A percentile compares a stretch with the other conserved stretches of the same genome.
Conservation (phyloP, 1,284 basidiomycete genomes). For the Lignosus rhinocerotis region DNA sequence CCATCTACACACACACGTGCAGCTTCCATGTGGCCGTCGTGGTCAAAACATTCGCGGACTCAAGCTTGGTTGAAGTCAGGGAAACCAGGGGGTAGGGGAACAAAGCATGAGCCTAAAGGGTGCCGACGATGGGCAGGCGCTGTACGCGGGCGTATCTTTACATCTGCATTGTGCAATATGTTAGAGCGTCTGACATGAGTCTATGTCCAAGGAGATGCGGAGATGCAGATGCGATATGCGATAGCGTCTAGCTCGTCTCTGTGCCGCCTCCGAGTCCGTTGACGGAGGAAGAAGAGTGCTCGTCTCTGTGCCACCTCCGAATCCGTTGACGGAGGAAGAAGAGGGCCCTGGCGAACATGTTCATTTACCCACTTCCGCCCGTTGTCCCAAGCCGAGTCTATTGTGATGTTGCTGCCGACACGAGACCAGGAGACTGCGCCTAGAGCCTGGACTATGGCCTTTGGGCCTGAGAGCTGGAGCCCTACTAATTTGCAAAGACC, state of each 20-base stretch:
- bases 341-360: neutral
- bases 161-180: neutral
- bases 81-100: neutral
- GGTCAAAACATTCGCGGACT: too few species aligned
- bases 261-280: neutral
- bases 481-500: neutral
- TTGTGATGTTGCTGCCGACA: neutral
- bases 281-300: neutral
- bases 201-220: neutral
- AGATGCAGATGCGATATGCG: constrained; percentile 2
- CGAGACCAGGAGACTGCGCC: neutral
- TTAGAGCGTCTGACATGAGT: neutral
- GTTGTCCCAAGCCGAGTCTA: neutral
- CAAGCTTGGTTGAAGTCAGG: neutral
- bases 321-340: neutral
- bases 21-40: too few species aligned
- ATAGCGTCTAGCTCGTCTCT: neutral
- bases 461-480: neutral
- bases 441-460: neutral
- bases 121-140: neutral
- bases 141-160: constrained; percentile 1
- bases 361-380: neutral
- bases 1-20: too few species aligned
- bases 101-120: neutral
- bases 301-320: neutral